Percentiles rank a stretch among this genome's conserved stretches.
Evolutionary conservation across 192 early-diverging fungal species (phyloP).

Genomic region (Geosiphon pyriformis): DNA sequence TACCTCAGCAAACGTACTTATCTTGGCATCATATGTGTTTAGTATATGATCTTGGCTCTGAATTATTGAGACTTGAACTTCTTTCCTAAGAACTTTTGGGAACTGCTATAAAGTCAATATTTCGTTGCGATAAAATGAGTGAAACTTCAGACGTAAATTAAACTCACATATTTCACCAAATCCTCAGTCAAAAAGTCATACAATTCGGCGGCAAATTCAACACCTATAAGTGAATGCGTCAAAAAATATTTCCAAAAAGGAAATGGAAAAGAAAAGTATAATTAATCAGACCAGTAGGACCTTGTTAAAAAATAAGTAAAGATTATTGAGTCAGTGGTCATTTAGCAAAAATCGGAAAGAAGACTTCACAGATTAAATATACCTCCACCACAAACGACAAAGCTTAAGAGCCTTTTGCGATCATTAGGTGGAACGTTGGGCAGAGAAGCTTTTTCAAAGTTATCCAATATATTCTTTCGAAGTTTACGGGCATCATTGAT

Average conservation of each 20-base stretch:
- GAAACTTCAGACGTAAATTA: not conserved
- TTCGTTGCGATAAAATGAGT: too few species aligned
- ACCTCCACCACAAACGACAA: slow-evolving; percentile 72
- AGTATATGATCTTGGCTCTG: slow-evolving; percentile 68
- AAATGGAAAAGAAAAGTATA: not conserved
- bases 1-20: slow-evolving; percentile 61
- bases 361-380: slow-evolving; percentile 20
- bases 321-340: too few species aligned
- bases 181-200: slow-evolving; percentile 56
- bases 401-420: slow-evolving; percentile 53
- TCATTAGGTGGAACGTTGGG: slow-evolving; percentile 58
- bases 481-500: slow-evolving; percentile 61
- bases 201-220: slow-evolving; percentile 62
- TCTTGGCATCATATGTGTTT: slow-evolving; percentile 60
- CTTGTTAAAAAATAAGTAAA: not conserved
- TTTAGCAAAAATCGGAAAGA: not conserved
- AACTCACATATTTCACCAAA: slow-evolving; percentile 49
- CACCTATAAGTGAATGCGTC: slow-evolving; percentile 32
- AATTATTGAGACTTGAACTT: slow-evolving; percentile 56
- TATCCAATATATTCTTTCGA: slow-evolving; percentile 49
- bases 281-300: slow-evolving; percentile 29
- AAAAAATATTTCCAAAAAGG: not conserved
- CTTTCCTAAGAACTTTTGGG: slow-evolving; percentile 50
- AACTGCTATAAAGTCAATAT: slow-evolving; percentile 44
- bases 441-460: slow-evolving; percentile 62